Percentiles rank a stretch among this genome's conserved stretches.
Conservation (phyloP, 2,329 filamentous ascomycete genomes). For the Cylindrodendrum hubeiense region DNA sequence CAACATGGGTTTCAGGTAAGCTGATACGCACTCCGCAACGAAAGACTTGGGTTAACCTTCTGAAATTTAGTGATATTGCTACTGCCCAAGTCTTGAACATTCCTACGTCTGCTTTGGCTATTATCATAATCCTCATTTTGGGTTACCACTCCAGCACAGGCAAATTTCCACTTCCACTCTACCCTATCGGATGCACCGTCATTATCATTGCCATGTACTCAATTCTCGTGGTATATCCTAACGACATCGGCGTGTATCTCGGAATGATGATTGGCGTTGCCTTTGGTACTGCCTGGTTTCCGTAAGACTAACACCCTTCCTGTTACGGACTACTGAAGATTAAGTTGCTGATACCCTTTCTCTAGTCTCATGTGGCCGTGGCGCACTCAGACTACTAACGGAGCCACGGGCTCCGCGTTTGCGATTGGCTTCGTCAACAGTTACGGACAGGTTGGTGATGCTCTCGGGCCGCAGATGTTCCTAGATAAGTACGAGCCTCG, state of each 20-base stretch:
- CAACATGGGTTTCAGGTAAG: constrained; percentile 36
- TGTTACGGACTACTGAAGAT: constrained; percentile 45
- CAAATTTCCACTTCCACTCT: not conserved
- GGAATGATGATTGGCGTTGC: constrained; percentile 18
- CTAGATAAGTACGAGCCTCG: constrained; percentile 57
- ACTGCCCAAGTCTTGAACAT: constrained; percentile 14
- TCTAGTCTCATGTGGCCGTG: constrained; percentile 55
- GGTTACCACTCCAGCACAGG: not conserved
- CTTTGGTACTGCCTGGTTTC: constrained; percentile 16
- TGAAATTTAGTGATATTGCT: not conserved
- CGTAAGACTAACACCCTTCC: not conserved
- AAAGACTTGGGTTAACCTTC: not conserved
- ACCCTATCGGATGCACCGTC: not conserved
- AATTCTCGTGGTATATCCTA: constrained; percentile 10
- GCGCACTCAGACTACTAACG: constrained; percentile 6
- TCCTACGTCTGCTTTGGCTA: constrained; percentile 4
- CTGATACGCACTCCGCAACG: not conserved
- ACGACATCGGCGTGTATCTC: constrained; percentile 11
- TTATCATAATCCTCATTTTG: constrained; percentile 2
- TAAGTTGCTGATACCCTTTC: constrained; percentile 58
- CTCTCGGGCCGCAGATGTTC: constrained; percentile 45
- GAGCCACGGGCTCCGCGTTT: constrained; percentile 17
- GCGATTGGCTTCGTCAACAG: constrained; percentile 19
- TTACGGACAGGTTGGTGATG: constrained; percentile 15
- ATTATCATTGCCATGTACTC: constrained; percentile 10